Conservation (phyloP, 2,329 filamentous ascomycete species). For the Ophiostoma sp. region DNA sequence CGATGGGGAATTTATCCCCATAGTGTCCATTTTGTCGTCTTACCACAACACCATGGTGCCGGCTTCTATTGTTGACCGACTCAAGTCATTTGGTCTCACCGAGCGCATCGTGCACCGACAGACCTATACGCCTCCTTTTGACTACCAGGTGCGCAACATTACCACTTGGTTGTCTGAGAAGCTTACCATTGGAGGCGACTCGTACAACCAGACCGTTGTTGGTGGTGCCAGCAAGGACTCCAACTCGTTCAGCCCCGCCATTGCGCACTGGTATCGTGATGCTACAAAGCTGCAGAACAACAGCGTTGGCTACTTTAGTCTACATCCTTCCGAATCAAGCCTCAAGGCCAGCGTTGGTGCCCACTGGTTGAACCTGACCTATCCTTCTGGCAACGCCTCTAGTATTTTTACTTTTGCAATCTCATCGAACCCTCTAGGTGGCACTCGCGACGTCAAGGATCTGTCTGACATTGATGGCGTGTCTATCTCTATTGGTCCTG, state of each 20-base stretch:
- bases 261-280: slow-evolving; percentile 51
- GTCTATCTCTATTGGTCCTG: slow-evolving; percentile 37
- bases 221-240: slow-evolving; percentile 51
- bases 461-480: slow-evolving; percentile 48
- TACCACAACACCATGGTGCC: slow-evolving; percentile 47
- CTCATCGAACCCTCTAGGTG: slow-evolving; percentile 39
- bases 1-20: slow-evolving; percentile 54
- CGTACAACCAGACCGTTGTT: slow-evolving; percentile 51
- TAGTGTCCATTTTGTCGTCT: slow-evolving; percentile 50
- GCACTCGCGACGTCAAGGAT: slow-evolving; percentile 40
- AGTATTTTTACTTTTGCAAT: slow-evolving; percentile 50
- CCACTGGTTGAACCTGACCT: slow-evolving; percentile 45
- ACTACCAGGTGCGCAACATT: slow-evolving; percentile 53
- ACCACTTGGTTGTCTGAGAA: slow-evolving; percentile 52
- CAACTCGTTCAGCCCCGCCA: slow-evolving; percentile 52
- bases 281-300: slow-evolving; percentile 31
- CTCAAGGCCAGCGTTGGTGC: slow-evolving; percentile 41
- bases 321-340: slow-evolving; percentile 36
- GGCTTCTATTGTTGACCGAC: slow-evolving; percentile 35
- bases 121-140: slow-evolving; percentile 55
- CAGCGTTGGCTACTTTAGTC: slow-evolving; percentile 35
- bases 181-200: slow-evolving; percentile 56
- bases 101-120: slow-evolving; percentile 48
- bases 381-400: slow-evolving; percentile 46
- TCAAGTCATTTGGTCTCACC: neutral